A percentile compares a stretch with the other conserved stretches of the same genome.
phyloP scores from a whole-genome alignment of 345 rosid genomes.

The Populus nigra region DNA sequence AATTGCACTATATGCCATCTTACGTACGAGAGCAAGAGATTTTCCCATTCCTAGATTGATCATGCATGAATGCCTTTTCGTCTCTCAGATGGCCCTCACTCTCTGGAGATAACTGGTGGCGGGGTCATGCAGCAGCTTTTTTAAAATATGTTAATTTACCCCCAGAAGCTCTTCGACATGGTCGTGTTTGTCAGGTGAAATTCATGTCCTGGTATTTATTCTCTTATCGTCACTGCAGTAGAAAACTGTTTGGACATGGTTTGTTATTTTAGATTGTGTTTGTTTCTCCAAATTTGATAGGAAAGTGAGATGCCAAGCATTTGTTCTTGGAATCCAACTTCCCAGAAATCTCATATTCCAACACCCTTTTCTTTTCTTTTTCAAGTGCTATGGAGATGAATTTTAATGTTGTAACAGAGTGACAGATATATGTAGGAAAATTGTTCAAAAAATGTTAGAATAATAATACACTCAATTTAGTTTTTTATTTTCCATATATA shows the following conservation, averaged over 20 bases:
- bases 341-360: not conserved
- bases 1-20: not conserved
- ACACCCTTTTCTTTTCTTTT: not conserved
- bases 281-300: not conserved
- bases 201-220: not conserved
- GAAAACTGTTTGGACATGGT: not conserved
- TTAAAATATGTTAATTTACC: conserved; percentile 62
- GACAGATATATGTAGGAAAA: too few species aligned
- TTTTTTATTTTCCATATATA: too few species aligned
- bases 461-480: too few species aligned
- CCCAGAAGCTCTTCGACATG: conserved; percentile 58
- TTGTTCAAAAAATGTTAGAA: too few species aligned
- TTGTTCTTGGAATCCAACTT: not conserved
- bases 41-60: not conserved
- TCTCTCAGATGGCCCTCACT: conserved; percentile 64
- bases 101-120: conserved; percentile 93
- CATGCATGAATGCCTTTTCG: conserved; percentile 9
- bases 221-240: not conserved
- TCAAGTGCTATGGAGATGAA: not conserved
- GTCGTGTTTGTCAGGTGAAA: conserved; percentile 74
- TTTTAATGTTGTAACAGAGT: not conserved
- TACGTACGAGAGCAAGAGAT: not conserved
- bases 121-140: conserved; percentile 95
- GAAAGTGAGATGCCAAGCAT: not conserved
- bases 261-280: not conserved